Evolutionary conservation across 345 rosid genomes (phyloP), one percentile per base, ranked within the genome.

Genomic region (Eucalyptus viminalis): DNA sequence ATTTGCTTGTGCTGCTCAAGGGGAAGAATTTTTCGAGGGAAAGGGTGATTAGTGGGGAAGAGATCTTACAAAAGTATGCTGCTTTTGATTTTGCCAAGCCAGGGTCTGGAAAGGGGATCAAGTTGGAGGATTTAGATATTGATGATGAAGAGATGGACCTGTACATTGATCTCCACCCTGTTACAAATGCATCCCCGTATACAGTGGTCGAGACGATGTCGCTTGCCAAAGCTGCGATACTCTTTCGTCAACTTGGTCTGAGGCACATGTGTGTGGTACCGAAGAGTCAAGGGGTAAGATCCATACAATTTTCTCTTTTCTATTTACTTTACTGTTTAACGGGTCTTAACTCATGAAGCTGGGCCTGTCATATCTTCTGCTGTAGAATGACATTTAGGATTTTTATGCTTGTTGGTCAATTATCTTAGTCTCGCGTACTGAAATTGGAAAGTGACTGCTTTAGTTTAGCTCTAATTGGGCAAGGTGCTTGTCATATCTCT

Each of bases 201-300:
- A 94, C 95, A 1, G 96, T 95, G 14, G 94, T 95, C 24, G 97
- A 95, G 92, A 94, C 96, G 25, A 95, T 95, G 97, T 95, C 96
- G 27, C 93, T 95, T 49, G 95, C 96, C 80, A 95, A 95, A 86
- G 97, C 95, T 27, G 95, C 94, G 5, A 89, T 94, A 87, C 95
- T 94, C 88, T 94, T 95, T 60, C 95, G 96, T 8, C 91, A 94
- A 86, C 92, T 94, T 51, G 97, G 95, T 76, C 95, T 95, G 29
- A 83, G 96, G 88, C 96, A 95, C 90, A 90, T 94, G 94, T 94
- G 95, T 44, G 95, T 95, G 86, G 95, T 94, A 88, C 96, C 96
- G 5, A 95, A 95, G 93, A 94, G 94, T 87, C 94, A 93, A 80
- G 92, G 93, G 92, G 96, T 93, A 88, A 90, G 93, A 87, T 51